Evolutionary conservation across 176 grass and related monocot genomes (phyloP).

Genomic region (Leersia perrieri): DNA sequence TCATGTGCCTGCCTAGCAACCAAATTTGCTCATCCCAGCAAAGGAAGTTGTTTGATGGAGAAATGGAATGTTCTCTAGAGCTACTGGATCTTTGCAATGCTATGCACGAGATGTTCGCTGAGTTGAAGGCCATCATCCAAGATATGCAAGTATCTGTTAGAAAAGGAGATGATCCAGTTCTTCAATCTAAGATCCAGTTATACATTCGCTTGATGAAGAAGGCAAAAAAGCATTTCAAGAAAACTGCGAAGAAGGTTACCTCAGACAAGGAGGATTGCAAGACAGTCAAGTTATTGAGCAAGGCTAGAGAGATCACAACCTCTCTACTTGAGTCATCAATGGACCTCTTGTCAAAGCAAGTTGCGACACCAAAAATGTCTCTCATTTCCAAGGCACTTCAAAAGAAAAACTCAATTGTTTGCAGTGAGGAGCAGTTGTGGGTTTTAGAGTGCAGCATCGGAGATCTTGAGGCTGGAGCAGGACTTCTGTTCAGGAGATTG

Average conservation of each 20-base stretch:
- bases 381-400: slow-evolving; percentile 40
- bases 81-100: slow-evolving; percentile 52
- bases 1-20: slow-evolving; percentile 46
- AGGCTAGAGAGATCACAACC: slow-evolving; percentile 52
- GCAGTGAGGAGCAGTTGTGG: slow-evolving; percentile 37
- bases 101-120: slow-evolving; percentile 35
- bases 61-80: slow-evolving; percentile 45
- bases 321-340: slow-evolving; percentile 48
- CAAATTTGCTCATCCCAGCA: slow-evolving; percentile 31
- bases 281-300: slow-evolving; percentile 22
- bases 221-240: slow-evolving; percentile 63
- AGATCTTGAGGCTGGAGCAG: slow-evolving; percentile 47
- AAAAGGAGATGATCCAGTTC: slow-evolving; percentile 37
- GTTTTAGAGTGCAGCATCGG: slow-evolving; percentile 24
- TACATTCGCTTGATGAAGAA: slow-evolving; percentile 51
- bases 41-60: slow-evolving; percentile 45
- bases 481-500: slow-evolving; percentile 54
- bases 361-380: slow-evolving; percentile 34
- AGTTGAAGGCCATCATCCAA: slow-evolving; percentile 48
- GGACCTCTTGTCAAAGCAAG: slow-evolving; percentile 36
- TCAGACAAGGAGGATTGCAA: slow-evolving; percentile 26
- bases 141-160: slow-evolving; percentile 41
- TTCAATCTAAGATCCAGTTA: slow-evolving; percentile 38
- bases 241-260: slow-evolving; percentile 35
- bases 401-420: slow-evolving; percentile 32